These are phyloP conservation scores for Candida ulmi DNA, from an alignment of 805 yeast genomes.

Conservation along the genomic window DNA sequence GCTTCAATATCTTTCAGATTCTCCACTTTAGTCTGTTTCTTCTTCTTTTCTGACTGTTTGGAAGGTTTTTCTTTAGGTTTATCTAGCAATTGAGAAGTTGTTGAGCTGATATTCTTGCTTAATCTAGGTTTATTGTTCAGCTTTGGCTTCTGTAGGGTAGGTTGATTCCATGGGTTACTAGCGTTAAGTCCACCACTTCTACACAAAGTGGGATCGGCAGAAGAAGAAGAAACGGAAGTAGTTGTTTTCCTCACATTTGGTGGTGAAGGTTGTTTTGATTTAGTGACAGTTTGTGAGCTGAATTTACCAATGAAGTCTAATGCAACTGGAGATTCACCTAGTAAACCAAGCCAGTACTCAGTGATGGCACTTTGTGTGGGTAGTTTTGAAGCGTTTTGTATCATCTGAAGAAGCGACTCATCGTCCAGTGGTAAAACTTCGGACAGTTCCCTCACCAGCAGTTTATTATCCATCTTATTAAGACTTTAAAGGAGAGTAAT, in stretches of 20 bases:
- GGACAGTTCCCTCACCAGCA: slow-evolving; percentile 12
- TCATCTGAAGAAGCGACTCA: slow-evolving; percentile 48
- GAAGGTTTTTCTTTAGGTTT: slow-evolving; percentile 28
- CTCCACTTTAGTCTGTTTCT: slow-evolving; percentile 39
- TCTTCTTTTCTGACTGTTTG: slow-evolving; percentile 31
- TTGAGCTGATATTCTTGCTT: slow-evolving; percentile 24
- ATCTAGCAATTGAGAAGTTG: slow-evolving; percentile 44
- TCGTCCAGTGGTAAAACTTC: slow-evolving; percentile 52
- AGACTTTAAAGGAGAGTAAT: too few species aligned
- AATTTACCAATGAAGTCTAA: slow-evolving; percentile 41
- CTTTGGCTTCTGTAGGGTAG: slow-evolving; percentile 1
- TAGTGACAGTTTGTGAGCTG: slow-evolving; percentile 16
- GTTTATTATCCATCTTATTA: slow-evolving; percentile 1
- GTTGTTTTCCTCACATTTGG: too few species aligned
- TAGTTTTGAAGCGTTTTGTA: slow-evolving; percentile 45
- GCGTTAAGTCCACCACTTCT: too few species aligned
- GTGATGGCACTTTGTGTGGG: slow-evolving; percentile 42
- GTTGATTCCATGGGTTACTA: slow-evolving; percentile 18
- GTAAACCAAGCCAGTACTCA: slow-evolving; percentile 46
- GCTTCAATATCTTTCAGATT: slow-evolving; percentile 62
- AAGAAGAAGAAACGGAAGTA: too few species aligned
- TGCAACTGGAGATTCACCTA: slow-evolving; percentile 54
- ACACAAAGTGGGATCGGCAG: too few species aligned
- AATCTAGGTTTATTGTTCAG: slow-evolving; percentile 8
- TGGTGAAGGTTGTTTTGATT: slow-evolving; percentile 1